Percentiles rank a stretch among this genome's conserved stretches.
Conservation (phyloP, 1,284 basidiomycete genomes). For the Tranzscheliella williamsii region DNA sequence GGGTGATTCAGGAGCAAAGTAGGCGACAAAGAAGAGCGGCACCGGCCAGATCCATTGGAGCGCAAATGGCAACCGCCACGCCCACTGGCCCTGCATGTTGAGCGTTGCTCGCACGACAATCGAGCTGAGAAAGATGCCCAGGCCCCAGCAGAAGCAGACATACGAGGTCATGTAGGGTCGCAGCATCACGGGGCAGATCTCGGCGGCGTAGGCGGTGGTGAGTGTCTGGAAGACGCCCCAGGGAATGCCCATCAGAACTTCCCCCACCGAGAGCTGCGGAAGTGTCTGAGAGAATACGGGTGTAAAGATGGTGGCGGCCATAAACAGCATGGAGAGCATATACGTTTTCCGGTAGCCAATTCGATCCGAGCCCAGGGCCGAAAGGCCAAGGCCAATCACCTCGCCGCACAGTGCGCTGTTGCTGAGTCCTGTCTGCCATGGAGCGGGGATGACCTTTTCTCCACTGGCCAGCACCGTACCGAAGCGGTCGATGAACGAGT, state of each 20-base stretch:
- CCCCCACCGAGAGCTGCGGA: conserved; percentile 56
- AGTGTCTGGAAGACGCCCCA: conserved; percentile 64
- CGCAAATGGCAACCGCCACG: conserved; percentile 61
- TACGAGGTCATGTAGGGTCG: conserved; percentile 64
- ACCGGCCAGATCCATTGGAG: conserved; percentile 62
- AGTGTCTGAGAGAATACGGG: conserved; percentile 62
- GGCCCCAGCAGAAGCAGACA: conserved; percentile 65
- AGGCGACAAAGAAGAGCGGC: conserved; percentile 50
- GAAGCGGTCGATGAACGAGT: conserved; percentile 50
- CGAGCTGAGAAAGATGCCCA: conserved; percentile 60
- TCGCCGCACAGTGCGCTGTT: conserved; percentile 20
- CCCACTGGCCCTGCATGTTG: conserved; percentile 54
- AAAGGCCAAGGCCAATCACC: conserved; percentile 20
- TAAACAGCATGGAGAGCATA: conserved; percentile 56
- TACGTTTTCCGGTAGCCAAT: conserved; percentile 38
- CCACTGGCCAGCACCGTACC: conserved; percentile 25
- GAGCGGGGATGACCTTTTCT: conserved; percentile 56
- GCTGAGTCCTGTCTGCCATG: conserved; percentile 63
- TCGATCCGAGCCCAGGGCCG: conserved; percentile 25
- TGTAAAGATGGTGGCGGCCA: conserved; percentile 57
- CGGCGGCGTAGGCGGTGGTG: conserved; percentile 64
- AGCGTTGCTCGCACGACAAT: conserved; percentile 62
- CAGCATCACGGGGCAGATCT: conserved; percentile 64
- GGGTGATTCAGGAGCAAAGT: conserved; percentile 60
- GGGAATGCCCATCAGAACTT: conserved; percentile 62